Evolutionary conservation across 2,329 filamentous ascomycete genomes (phyloP), one percentile per base, ranked within the genome.

Genomic region (Verticillium tricorpus): DNA sequence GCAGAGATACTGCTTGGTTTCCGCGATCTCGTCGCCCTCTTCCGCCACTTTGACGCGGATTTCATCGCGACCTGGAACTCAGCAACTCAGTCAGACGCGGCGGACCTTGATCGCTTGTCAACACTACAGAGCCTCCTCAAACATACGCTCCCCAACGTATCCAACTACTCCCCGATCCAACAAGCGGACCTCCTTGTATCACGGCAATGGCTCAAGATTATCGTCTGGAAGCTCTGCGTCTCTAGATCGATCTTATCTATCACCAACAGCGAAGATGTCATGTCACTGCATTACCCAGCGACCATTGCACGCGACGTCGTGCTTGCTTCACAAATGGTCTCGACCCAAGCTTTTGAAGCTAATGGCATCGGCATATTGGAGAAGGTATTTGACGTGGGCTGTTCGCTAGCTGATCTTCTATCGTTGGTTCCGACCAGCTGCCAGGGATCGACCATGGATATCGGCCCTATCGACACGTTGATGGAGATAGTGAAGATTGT

Each of bases 381-480:
- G 35, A 74, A 74, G 60, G 65, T 74, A 0, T 74, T 74, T 32
- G 73, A 74, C n/a, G 66, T 73, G 0, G 71, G 70, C 0, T 74
- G 71, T 37, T 73, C 71, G 0, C 32, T 74, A 1, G 70, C 72
- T 1, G 72, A 74, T 61, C 60, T 70, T 3, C 54, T 70, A 2
- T 45, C 61, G 9, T 35, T 62, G 45, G 50, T 40, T 34, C 60
- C 57, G 5, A 40, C 15, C 31, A 37, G 22, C 22, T 22, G 32
- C 31, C 32, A 28, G 15, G 57, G 56, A 28, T 62, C 60, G n/a
- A 45, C 50, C 2, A 62, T 62, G 56, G 56, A 62, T 1, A 25
- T 62, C 1, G 57, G 60, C 1, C 57, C 57, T 8, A 45, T 59
- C 56, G 60, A 62, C 12, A 14, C 31, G 8, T 5, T 62, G 34